Conservation (phyloP, 1,139 yeast genomes). For the Saccharomyces pastorianus region DNA sequence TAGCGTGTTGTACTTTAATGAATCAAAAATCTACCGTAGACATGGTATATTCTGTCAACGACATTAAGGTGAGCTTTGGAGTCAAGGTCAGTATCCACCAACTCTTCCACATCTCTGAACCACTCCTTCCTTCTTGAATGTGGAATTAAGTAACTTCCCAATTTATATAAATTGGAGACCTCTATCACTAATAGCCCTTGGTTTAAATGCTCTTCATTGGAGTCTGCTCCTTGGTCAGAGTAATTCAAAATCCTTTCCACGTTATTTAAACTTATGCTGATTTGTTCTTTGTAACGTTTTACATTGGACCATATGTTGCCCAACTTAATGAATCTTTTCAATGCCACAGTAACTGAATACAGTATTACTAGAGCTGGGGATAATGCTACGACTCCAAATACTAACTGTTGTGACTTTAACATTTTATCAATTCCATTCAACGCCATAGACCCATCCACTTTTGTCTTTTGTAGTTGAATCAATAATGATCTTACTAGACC, state of each 20-base stretch:
- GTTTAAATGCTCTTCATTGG: constrained; percentile 23
- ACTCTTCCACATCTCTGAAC: constrained; percentile 49
- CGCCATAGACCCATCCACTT: constrained; percentile 90
- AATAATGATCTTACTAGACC: constrained; percentile 65
- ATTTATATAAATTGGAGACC: constrained; percentile 43
- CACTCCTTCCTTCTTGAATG: constrained; percentile 41
- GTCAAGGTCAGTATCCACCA: constrained; percentile 31
- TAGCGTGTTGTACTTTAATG: background rate
- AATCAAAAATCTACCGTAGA: constrained; percentile 36
- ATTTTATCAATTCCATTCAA: constrained; percentile 84
- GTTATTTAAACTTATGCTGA: constrained; percentile 47
- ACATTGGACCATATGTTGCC: constrained; percentile 25
- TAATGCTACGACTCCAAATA: constrained; percentile 83
- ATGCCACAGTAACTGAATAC: constrained; percentile 12
- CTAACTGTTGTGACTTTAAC: constrained; percentile 82
- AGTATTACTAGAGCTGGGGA: constrained; percentile 65
- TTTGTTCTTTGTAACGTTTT: constrained; percentile 21
- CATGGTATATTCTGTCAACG: constrained; percentile 48
- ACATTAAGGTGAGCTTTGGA: constrained; percentile 37
- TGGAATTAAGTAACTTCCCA: constrained; percentile 45
- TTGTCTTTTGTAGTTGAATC: constrained; percentile 88
- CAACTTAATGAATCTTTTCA: constrained; percentile 16
- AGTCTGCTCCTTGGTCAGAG: constrained; percentile 14
- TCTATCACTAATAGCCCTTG: constrained; percentile 51
- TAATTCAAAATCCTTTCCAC: constrained; percentile 46